Base-by-base conservation (phyloP, 805 yeast genomes). In the Zygoascus ofunaensis region DNA sequence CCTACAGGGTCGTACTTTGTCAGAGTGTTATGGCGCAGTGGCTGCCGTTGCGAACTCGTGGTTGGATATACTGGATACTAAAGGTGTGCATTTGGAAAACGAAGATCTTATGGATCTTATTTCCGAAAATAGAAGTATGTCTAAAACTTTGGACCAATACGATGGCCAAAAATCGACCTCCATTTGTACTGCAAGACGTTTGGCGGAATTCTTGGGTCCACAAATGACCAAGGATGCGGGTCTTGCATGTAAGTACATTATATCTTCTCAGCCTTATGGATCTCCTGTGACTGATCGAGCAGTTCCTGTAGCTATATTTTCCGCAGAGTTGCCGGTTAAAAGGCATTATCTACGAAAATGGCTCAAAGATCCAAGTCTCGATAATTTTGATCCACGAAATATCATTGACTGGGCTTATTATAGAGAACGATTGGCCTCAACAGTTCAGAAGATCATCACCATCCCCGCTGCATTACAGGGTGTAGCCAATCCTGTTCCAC, bases 171-270 rank as follows among this genome's bases (percentile, higher is more conserved):
- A 94, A 58, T 86, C 96, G 0, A 87, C 97, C 0, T 86, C 97
- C 0, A 90, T 94, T 51, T 87, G 97, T 0, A 92, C 98, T 0
- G 98, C 98, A 0, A 79, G 74, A 51, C 73, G 99, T 55, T 68
- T 92, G 43, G 96, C 96, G 47, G 97, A 92, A 54, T 90, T 92
- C 59, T 71, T 92, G 53, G 98, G 98, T 12, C 87, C 82, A 50
- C 95, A 87, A 54, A 90, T 90, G 95, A 94, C 87, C 2, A 89
- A 87, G 56, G 97, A 87, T 63, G 87, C 89, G 48, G 97, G 98
- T 49, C 74, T 92, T 48, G 95, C 95, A 4, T 90, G 96, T 65
- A 87, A 87, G 62, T 92, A 87, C 65, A 81, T 92, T 61, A 89
- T 92, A 51, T 80, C 96, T 49, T 76, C 78, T 39, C 78, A 76